Base-by-base conservation (phyloP, 1,139 yeast genomes). In the Blastobotrys niveus region DNA sequence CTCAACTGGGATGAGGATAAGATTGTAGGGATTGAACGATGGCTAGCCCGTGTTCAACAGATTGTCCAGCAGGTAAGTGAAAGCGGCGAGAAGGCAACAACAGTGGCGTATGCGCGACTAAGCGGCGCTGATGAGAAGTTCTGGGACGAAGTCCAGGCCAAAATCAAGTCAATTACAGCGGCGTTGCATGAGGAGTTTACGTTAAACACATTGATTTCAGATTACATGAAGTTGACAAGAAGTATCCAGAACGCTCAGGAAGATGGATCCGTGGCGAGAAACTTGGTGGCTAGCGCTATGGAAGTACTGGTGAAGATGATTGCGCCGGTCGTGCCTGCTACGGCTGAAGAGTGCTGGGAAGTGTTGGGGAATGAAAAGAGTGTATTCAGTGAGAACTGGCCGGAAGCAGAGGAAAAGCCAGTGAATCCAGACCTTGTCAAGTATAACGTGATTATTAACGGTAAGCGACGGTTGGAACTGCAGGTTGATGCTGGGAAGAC, bases 1-100 rank as follows among this genome's bases (percentile, higher is more conserved):
- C 70, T 91, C 49, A 79, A 80, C 54, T 91, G 98, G 98, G 93
- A 89, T 56, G 95, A 87, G 55, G 70, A 73, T 3, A 91, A 85
- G 60, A 89, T 91, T 50, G 78, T 76, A 18, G 98, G 98, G 3
- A 74, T 84, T 31, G 86, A 85, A 57, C 72, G 97, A 49, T 91
- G 97, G 96, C 64, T 91, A 38, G 72, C 73, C 30, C 78, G 79
- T 50, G 78, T 88, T 2, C 52, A 80, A 8, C 60, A 57, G 3
- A 51, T 60, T 12, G 56, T 58, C 3, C 52, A 52, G 12, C 34
- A 27, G 3, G 46, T 43, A 4, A 9, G 32, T 12, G 20, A 17
- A n/a, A 14, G 3, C 20, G 2, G 20, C 20, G 6, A 15, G 4
- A 25, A 14, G 3, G 9, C 20, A 1, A 5, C 15, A 10, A 29